These are phyloP conservation scores for Coemansia aciculifera DNA, from an alignment of 192 early-diverging fungal genomes.

Conservation along the genomic window DNA sequence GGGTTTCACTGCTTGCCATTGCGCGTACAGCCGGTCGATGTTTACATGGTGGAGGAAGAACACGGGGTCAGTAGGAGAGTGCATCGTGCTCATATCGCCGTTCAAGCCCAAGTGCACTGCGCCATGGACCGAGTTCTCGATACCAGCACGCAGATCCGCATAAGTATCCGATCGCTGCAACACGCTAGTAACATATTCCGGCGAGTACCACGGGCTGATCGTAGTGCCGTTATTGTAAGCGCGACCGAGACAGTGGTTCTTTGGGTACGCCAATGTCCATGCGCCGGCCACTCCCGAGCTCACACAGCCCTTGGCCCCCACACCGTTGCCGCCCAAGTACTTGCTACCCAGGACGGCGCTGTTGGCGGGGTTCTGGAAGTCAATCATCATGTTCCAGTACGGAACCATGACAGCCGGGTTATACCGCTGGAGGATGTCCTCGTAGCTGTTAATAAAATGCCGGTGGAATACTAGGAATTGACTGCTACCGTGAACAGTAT, in stretches of 20 bases:
- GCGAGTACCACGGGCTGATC: conserved; percentile 41
- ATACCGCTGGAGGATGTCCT: conserved; percentile 52
- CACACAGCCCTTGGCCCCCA: conserved; percentile 30
- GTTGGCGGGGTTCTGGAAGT: conserved; percentile 45
- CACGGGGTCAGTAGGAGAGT: conserved; percentile 58
- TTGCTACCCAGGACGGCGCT: conserved; percentile 29
- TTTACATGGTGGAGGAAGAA: conserved; percentile 67
- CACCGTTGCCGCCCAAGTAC: conserved; percentile 52
- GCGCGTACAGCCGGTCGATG: conserved; percentile 58
- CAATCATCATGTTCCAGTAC: conserved; percentile 52
- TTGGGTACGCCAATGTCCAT: conserved; percentile 28
- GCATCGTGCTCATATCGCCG: conserved; percentile 57
- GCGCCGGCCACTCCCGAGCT: conserved; percentile 14
- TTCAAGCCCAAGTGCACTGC: conserved; percentile 45
- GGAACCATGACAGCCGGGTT: conserved; percentile 45
- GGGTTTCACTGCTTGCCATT: conserved; percentile 56
- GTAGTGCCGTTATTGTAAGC: conserved; percentile 24
- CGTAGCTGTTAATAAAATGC: conserved; percentile 54
- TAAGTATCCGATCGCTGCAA: conserved; percentile 36
- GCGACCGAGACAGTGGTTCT: conserved; percentile 38
- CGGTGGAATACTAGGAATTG: conserved; percentile 59
- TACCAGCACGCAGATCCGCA: conserved; percentile 25
- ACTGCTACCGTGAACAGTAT: conserved; percentile 35
- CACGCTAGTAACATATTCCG: conserved; percentile 40
- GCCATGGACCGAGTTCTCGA: conserved; percentile 55